These are phyloP conservation scores for Aspergillus niger DNA, from an alignment of 2,329 filamentous ascomycete species.

Conservation along the genomic window DNA sequence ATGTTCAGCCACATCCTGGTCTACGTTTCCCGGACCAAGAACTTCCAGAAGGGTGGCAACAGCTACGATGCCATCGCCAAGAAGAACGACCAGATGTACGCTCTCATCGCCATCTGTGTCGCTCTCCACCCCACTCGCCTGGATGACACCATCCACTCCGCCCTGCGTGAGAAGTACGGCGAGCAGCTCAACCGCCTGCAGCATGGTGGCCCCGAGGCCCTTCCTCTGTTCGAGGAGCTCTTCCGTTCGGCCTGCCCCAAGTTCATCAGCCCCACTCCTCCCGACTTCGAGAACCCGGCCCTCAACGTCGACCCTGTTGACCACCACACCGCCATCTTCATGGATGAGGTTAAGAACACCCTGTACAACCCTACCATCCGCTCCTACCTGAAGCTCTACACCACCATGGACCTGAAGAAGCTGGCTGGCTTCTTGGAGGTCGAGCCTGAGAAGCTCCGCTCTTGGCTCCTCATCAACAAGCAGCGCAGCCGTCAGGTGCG, in stretches of 20 bases:
- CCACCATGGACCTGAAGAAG: slow-evolving; percentile 98
- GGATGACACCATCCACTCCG: slow-evolving; percentile 98
- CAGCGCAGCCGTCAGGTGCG: slow-evolving; percentile 95
- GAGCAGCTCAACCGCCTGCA: slow-evolving; percentile 97
- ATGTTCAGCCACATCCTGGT: slow-evolving; percentile 99
- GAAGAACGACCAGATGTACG: slow-evolving; percentile 99
- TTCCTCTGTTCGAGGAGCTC: slow-evolving; percentile 96
- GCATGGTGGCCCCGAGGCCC: slow-evolving; percentile 89
- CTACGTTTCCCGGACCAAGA: slow-evolving; percentile 98
- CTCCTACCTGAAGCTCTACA: slow-evolving; percentile 98
- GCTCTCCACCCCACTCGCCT: slow-evolving; percentile 96
- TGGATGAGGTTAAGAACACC: slow-evolving; percentile 99
- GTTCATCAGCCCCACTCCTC: slow-evolving; percentile 96
- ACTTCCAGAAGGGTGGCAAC: slow-evolving; percentile 94
- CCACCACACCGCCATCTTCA: slow-evolving; percentile 96
- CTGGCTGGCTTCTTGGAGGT: slow-evolving; percentile 96
- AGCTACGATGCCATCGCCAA: slow-evolving; percentile 98
- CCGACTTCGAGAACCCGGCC: slow-evolving; percentile 96
- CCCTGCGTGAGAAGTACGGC: slow-evolving; percentile 97
- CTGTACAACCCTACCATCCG: slow-evolving; percentile 97
- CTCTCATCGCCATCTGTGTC: slow-evolving; percentile 96
- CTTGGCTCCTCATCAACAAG: slow-evolving; percentile 96
- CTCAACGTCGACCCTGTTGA: slow-evolving; percentile 96
- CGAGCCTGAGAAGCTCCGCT: slow-evolving; percentile 90
- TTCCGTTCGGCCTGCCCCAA: slow-evolving; percentile 98